These are phyloP conservation scores for Solanum neorickii DNA, from an alignment of 257 asterid species.

Conservation along the genomic window DNA sequence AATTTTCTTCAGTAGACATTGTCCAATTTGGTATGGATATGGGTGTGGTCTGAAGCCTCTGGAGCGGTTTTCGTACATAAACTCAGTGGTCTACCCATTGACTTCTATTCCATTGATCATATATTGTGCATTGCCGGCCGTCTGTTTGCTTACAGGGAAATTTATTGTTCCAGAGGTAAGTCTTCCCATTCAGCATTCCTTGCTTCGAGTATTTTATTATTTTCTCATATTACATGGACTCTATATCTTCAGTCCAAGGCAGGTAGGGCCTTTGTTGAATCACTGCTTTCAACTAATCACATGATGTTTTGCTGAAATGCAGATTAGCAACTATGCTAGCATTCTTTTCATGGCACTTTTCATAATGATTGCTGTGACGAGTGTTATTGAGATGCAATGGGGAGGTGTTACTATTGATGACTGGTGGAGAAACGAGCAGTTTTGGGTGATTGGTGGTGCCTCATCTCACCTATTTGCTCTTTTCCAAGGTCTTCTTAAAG, in stretches of 20 bases:
- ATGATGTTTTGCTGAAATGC: constrained; percentile 4
- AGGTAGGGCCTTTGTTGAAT: background rate
- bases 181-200: background rate
- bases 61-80: constrained; percentile 87
- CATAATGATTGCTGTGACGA: constrained; percentile 70
- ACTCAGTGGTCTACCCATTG: constrained; percentile 84
- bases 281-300: background rate
- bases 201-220: background rate
- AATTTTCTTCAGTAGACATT: constrained; percentile 77
- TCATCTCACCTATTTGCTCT: constrained; percentile 88
- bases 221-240: background rate
- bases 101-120: constrained; percentile 85
- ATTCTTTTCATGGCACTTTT: constrained; percentile 68
- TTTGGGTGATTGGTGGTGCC: constrained; percentile 95
- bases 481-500: constrained; percentile 91
- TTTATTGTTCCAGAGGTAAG: constrained; percentile 91
- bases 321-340: constrained; percentile 96
- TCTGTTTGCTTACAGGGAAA: constrained; percentile 86
- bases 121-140: constrained; percentile 87
- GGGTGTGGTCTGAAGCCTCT: constrained; percentile 92
- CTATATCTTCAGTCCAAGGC: background rate
- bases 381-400: constrained; percentile 89
- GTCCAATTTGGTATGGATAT: constrained; percentile 97
- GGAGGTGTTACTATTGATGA: constrained; percentile 85
- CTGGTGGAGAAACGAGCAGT: constrained; percentile 97